These are phyloP conservation scores for Pyrenula massariospora DNA, from an alignment of 495 filamentous ascomycete species.

Conservation along the genomic window DNA sequence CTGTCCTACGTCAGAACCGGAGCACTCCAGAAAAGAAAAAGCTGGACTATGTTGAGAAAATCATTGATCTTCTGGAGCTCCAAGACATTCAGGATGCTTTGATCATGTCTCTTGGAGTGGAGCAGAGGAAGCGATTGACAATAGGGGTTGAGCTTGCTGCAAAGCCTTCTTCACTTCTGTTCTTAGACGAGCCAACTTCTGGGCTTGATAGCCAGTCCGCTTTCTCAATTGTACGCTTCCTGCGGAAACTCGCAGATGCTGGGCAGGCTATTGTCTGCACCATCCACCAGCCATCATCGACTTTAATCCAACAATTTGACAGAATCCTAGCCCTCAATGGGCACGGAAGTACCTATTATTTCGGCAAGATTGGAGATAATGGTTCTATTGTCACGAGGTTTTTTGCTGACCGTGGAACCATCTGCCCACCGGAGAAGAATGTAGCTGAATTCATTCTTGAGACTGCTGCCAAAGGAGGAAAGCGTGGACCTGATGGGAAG, in stretches of 20 bases:
- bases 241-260: constrained; percentile 68
- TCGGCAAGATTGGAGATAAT: constrained; percentile 58
- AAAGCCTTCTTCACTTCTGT: constrained; percentile 68
- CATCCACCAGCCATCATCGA: constrained; percentile 65
- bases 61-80: constrained; percentile 47
- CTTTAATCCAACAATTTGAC: constrained; percentile 67
- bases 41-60: constrained; percentile 48
- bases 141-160: constrained; percentile 90
- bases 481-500: constrained; percentile 34
- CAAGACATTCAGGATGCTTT: constrained; percentile 43
- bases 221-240: constrained; percentile 69
- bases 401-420: constrained; percentile 49
- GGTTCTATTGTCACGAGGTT: constrained; percentile 51
- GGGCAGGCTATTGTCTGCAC: constrained; percentile 73
- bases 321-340: constrained; percentile 60
- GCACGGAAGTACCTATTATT: constrained; percentile 64
- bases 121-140: constrained; percentile 64
- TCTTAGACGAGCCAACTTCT: constrained; percentile 72
- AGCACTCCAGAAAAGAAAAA: constrained; percentile 38
- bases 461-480: constrained; percentile 52
- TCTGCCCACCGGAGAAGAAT: constrained; percentile 55
- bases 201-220: constrained; percentile 82
- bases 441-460: constrained; percentile 82
- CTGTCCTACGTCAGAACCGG: constrained; percentile 48
- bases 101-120: constrained; percentile 46